These are phyloP conservation scores for Talaromyces borbonicus DNA, from an alignment of 495 filamentous ascomycete species.

Conservation along the genomic window DNA sequence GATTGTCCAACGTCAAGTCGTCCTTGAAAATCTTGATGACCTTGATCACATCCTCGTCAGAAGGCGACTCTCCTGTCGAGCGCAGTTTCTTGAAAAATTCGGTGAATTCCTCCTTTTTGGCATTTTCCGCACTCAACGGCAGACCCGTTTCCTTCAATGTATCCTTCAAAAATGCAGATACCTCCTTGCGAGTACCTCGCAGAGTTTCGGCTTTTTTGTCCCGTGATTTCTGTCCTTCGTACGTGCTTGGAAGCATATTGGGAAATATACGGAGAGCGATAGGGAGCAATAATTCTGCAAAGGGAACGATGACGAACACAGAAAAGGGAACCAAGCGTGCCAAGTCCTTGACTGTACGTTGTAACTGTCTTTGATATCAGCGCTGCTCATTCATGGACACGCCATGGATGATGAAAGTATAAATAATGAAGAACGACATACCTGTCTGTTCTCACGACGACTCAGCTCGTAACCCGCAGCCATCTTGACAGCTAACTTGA, in stretches of 20 bases:
- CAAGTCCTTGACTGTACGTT: constrained; percentile 87
- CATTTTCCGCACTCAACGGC: constrained; percentile 73
- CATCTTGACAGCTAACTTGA: constrained; percentile 89
- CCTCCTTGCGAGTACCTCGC: constrained; percentile 83
- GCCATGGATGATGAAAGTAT: too few species aligned
- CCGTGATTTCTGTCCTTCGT: constrained; percentile 82
- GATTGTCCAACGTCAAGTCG: constrained; percentile 92
- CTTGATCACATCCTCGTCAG: constrained; percentile 86
- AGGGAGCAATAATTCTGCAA: constrained; percentile 90
- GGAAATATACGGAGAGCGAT: constrained; percentile 91
- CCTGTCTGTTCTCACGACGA: constrained; percentile 82
- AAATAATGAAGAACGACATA: constrained; percentile 17
- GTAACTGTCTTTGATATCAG: constrained; percentile 43
- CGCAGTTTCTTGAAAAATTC: constrained; percentile 97
- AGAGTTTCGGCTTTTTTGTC: constrained; percentile 78
- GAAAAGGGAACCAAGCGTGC: constrained; percentile 91
- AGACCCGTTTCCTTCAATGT: constrained; percentile 89
- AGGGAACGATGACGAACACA: constrained; percentile 92
- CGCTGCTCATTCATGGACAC: neutral
- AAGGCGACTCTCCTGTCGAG: constrained; percentile 80
- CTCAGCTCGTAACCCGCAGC: constrained; percentile 94
- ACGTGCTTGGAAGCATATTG: constrained; percentile 93
- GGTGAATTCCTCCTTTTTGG: constrained; percentile 90
- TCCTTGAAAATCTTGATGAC: constrained; percentile 99
- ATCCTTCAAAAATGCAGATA: constrained; percentile 80